These are phyloP conservation scores for Pseudocercospora eumusae DNA, from an alignment of 2,329 filamentous ascomycete species.

Conservation along the genomic window DNA sequence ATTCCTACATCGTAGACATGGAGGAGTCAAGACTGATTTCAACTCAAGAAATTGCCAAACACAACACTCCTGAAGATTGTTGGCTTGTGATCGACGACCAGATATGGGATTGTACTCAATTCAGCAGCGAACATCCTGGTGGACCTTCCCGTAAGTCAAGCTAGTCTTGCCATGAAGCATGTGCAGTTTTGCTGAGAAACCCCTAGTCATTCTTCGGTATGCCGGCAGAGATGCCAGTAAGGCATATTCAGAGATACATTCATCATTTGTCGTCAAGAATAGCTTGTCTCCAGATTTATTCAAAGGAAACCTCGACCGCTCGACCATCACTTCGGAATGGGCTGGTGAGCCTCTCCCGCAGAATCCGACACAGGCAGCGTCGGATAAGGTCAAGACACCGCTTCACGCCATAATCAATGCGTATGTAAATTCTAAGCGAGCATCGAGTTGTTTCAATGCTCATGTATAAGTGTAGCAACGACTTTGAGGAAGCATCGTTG, in stretches of 20 bases:
- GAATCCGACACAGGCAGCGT: slow-evolving; percentile 22
- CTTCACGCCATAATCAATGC: slow-evolving; percentile 49
- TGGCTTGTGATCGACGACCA: slow-evolving; percentile 68
- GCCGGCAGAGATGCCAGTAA: slow-evolving; percentile 57
- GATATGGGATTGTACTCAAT: slow-evolving; percentile 67
- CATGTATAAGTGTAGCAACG: slow-evolving; percentile 17
- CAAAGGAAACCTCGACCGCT: slow-evolving; percentile 38
- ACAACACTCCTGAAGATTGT: slow-evolving; percentile 34
- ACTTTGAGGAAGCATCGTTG: slow-evolving; percentile 30
- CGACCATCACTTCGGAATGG: slow-evolving; percentile 29
- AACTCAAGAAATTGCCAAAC: slow-evolving; percentile 27
- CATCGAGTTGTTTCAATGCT: slow-evolving; percentile 21
- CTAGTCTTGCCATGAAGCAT: neutral
- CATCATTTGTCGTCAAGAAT: slow-evolving; percentile 43
- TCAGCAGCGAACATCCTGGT: slow-evolving; percentile 61
- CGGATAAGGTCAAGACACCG: slow-evolving; percentile 44
- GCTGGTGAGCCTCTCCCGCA: slow-evolving; percentile 6
- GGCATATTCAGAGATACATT: slow-evolving; percentile 57
- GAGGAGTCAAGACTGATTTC: slow-evolving; percentile 23
- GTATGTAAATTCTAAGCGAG: slow-evolving; percentile 4
- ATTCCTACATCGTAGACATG: slow-evolving; percentile 13
- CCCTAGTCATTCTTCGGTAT: slow-evolving; percentile 50
- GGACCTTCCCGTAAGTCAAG: slow-evolving; percentile 52
- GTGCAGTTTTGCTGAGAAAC: neutral
- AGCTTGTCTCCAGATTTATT: slow-evolving; percentile 46